phyloP scores from a whole-genome alignment of 306 rosid species.

The Vicia sativa region DNA sequence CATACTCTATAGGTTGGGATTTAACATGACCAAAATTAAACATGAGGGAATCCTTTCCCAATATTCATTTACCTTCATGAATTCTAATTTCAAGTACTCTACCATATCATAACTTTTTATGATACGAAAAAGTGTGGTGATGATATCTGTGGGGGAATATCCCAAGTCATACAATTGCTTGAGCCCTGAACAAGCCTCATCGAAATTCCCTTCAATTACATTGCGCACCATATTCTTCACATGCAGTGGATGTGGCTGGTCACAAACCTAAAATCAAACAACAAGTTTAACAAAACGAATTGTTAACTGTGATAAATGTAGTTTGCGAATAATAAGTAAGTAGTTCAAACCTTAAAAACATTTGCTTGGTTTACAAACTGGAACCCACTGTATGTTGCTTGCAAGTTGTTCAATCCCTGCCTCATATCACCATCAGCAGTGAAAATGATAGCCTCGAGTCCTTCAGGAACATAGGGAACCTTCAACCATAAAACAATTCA shows the following conservation, averaged over 20 bases:
- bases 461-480: constrained; percentile 99
- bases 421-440: constrained; percentile 99
- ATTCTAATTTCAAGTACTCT: constrained; percentile 89
- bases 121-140: constrained; percentile 91
- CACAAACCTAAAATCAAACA: constrained; percentile 77
- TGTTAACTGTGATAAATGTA: constrained; percentile 6
- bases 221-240: constrained; percentile 86
- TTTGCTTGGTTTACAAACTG: constrained; percentile 94
- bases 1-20: too few relatives aligned
- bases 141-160: constrained; percentile 94
- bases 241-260: constrained; percentile 98
- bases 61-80: constrained; percentile 76
- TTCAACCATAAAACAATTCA: constrained; percentile 45
- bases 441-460: constrained; percentile 97
- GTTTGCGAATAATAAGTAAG: constrained; percentile 6
- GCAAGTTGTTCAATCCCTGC: constrained; percentile 98
- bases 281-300: constrained; percentile 9
- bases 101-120: constrained; percentile 92
- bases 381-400: constrained; percentile 94
- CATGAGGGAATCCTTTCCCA: too few relatives aligned
- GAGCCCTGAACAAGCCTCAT: constrained; percentile 80
- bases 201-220: constrained; percentile 86
- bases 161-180: constrained; percentile 92
- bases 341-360: constrained; percentile 79
- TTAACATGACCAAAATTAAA: too few relatives aligned